phyloP scores from a whole-genome alignment of 1,284 basidiomycete species.

The Stygiomarasmius scandens region DNA sequence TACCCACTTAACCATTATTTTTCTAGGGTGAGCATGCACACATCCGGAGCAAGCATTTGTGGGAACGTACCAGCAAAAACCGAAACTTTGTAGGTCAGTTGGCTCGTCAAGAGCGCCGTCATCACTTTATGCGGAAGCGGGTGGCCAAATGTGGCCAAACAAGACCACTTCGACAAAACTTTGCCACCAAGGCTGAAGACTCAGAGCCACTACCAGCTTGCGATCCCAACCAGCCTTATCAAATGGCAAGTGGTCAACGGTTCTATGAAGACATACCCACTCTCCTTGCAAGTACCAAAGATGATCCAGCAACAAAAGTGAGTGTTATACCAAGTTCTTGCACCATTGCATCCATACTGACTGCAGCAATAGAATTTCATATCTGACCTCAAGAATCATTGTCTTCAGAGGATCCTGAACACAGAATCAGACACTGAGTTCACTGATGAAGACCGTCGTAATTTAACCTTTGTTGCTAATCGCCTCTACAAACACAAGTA shows the following conservation, averaged over 20 bases:
- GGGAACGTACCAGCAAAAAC: slow-evolving; percentile 33
- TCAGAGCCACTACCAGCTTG: slow-evolving; percentile 18
- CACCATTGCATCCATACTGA: background rate
- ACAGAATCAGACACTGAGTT: slow-evolving; percentile 31
- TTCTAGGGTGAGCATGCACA: slow-evolving; percentile 33
- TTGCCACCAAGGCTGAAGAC: slow-evolving; percentile 10
- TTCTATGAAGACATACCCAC: background rate
- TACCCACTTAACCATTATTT: background rate
- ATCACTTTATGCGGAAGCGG: background rate
- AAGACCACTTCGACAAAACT: background rate
- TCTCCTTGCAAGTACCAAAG: background rate
- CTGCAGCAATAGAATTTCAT: slow-evolving; percentile 23
- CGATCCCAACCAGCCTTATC: slow-evolving; percentile 16
- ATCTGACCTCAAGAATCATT: slow-evolving; percentile 30
- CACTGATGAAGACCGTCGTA: slow-evolving; percentile 25
- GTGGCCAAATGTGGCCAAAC: background rate
- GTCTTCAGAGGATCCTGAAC: slow-evolving; percentile 25
- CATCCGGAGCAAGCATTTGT: slow-evolving; percentile 26
- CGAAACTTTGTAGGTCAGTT: slow-evolving; percentile 24
- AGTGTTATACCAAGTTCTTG: background rate
- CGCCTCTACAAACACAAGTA: slow-evolving; percentile 21
- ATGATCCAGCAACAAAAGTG: slow-evolving; percentile 1
- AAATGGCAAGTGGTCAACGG: slow-evolving; percentile 14
- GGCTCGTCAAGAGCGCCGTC: slow-evolving; percentile 2
- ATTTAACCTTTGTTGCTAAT: slow-evolving; percentile 17